Conservation (phyloP, 345 rosid genomes). For the Lenwebbia sp. region DNA sequence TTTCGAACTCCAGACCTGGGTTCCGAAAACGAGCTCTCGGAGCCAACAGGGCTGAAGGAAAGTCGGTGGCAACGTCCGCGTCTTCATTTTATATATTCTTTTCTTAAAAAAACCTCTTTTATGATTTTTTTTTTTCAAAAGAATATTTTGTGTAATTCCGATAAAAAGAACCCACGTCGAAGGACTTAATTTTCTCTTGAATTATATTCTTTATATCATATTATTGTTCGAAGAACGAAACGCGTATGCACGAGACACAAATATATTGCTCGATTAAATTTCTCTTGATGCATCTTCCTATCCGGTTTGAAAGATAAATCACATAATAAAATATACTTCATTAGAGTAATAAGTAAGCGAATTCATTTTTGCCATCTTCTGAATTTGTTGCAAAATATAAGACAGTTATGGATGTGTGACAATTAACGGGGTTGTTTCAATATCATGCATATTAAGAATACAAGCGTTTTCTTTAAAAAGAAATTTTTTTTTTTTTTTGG, state of each 20-base stretch:
- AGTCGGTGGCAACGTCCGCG: accelerated
- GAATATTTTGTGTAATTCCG: no score
- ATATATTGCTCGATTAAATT: no score
- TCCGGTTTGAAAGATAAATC: background rate
- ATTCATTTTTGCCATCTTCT: background rate
- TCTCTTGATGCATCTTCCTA: no score
- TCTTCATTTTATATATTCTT: background rate
- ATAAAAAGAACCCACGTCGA: no score
- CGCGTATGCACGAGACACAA: no score
- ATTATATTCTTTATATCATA: no score
- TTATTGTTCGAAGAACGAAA: no score
- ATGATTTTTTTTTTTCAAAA: background rate
- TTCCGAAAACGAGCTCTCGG: background rate
- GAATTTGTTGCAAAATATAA: background rate
- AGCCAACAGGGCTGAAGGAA: background rate
- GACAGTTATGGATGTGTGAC: background rate
- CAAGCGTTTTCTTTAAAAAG: background rate
- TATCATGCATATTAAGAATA: background rate
- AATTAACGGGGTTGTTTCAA: background rate
- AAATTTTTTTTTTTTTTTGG: no score
- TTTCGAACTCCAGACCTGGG: background rate
- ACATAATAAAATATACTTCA: background rate
- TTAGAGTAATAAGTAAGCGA: background rate
- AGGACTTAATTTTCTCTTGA: no score
- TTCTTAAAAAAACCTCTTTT: background rate